These are phyloP conservation scores for Rhododendron ovatum DNA, from an alignment of 148 eudicot species.

Conservation along the genomic window DNA sequence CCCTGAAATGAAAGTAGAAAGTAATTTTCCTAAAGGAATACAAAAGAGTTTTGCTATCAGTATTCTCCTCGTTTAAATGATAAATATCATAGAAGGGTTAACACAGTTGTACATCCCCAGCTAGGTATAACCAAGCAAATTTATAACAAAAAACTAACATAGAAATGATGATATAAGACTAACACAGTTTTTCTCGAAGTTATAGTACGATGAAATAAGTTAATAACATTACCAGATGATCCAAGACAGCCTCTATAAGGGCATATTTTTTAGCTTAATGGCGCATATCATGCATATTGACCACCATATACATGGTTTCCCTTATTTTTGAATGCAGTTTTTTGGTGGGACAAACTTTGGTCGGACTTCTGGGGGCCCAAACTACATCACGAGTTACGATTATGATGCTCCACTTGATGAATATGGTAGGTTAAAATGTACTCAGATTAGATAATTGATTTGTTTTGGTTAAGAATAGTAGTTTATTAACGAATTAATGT, in stretches of 20 bases:
- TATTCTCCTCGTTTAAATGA: neutral
- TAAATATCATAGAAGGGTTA: neutral
- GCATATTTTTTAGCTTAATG: neutral
- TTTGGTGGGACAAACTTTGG: conserved; percentile 98
- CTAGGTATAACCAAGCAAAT: neutral
- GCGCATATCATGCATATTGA: conserved; percentile 2
- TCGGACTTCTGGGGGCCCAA: conserved; percentile 93
- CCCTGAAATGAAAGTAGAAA: neutral
- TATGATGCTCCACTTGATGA: conserved; percentile 99
- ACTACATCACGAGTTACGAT: conserved; percentile 84
- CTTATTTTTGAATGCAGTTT: conserved; percentile 47
- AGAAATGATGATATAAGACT: neutral
- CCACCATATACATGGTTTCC: neutral
- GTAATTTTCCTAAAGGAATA: neutral
- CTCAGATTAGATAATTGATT: neutral
- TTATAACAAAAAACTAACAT: neutral
- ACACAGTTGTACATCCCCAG: neutral
- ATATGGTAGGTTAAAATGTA: conserved; percentile 56
- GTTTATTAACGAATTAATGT: neutral
- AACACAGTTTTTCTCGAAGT: neutral
- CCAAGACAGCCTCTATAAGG: neutral
- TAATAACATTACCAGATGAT: neutral
- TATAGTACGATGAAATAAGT: neutral
- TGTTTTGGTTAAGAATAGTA: neutral
- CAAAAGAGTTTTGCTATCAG: neutral